A percentile compares a stretch with the other conserved stretches of the same genome.
Evolutionary conservation across 345 rosid genomes (phyloP).

Genomic region (Geranium brycei): DNA sequence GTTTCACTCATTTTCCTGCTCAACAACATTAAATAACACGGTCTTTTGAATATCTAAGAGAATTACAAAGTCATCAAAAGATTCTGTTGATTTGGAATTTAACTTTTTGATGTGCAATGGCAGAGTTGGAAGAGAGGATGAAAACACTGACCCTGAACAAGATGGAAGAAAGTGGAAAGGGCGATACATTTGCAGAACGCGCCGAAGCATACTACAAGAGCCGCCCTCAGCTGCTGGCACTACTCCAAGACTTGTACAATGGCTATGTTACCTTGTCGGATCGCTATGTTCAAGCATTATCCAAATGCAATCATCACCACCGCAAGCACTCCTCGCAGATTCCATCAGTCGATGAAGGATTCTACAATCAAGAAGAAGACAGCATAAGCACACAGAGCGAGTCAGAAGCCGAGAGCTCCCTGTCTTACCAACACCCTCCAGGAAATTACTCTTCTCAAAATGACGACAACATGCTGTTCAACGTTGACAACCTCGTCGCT

Average conservation of each 20-base stretch:
- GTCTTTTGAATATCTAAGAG: no score
- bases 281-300: slow-evolving; percentile 19
- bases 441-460: background rate
- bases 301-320: slow-evolving; percentile 4
- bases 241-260: slow-evolving; percentile 53
- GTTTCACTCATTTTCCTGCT: no score
- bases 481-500: slow-evolving; percentile 24
- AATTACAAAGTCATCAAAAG: no score
- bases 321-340: slow-evolving; percentile 7
- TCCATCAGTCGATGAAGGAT: background rate
- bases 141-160: slow-evolving; percentile 17
- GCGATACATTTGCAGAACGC: slow-evolving; percentile 49
- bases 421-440: slow-evolving; percentile 30
- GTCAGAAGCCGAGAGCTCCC: slow-evolving; percentile 32
- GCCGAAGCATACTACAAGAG: slow-evolving; percentile 60
- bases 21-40: no score
- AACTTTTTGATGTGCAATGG: background rate
- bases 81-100: background rate
- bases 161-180: slow-evolving; percentile 20
- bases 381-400: slow-evolving; percentile 14
- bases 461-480: background rate
- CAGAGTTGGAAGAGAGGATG: slow-evolving; percentile 48
- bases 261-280: slow-evolving; percentile 36
- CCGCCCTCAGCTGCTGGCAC: slow-evolving; percentile 47
- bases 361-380: slow-evolving; percentile 8